phyloP scores from a whole-genome alignment of 345 rosid species.

The Psidium guajava region DNA sequence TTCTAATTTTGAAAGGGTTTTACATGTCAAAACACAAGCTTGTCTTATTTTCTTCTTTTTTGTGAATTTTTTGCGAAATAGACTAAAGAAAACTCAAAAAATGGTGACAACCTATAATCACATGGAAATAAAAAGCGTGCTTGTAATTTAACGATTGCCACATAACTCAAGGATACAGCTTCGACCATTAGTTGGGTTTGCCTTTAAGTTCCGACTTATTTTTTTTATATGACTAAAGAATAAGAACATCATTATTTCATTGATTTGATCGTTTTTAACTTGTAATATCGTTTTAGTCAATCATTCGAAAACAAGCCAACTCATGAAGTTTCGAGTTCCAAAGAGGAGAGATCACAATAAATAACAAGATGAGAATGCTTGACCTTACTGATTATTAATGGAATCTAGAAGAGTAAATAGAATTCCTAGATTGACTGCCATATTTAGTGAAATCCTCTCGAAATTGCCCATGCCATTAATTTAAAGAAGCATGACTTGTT shows the following conservation, averaged over 20 bases:
- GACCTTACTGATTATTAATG: neutral
- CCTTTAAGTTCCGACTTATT: neutral
- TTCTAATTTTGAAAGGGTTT: too few relatives aligned
- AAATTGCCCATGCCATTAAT: neutral
- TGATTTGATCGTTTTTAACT: neutral
- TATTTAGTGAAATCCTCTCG: neutral
- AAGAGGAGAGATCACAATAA: neutral
- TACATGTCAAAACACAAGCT: too few relatives aligned
- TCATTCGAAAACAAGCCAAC: neutral
- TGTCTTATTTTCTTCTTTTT: too few relatives aligned
- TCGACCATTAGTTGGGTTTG: neutral
- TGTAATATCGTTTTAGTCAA: neutral
- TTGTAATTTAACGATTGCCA: neutral
- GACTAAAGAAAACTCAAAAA: too few relatives aligned
- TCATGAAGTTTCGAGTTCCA: neutral
- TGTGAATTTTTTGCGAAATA: too few relatives aligned
- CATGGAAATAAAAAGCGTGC: conserved; percentile 1
- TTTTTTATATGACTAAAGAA: neutral
- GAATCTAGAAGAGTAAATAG: neutral
- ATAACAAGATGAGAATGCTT: neutral
- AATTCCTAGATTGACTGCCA: neutral
- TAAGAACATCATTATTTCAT: neutral
- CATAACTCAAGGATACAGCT: neutral
- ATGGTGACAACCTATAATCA: conserved; percentile 64
- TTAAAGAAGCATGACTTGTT: neutral